Evolutionary conservation across 257 asterid species (phyloP).

Genomic region (Ocimum tenuiflorum): DNA sequence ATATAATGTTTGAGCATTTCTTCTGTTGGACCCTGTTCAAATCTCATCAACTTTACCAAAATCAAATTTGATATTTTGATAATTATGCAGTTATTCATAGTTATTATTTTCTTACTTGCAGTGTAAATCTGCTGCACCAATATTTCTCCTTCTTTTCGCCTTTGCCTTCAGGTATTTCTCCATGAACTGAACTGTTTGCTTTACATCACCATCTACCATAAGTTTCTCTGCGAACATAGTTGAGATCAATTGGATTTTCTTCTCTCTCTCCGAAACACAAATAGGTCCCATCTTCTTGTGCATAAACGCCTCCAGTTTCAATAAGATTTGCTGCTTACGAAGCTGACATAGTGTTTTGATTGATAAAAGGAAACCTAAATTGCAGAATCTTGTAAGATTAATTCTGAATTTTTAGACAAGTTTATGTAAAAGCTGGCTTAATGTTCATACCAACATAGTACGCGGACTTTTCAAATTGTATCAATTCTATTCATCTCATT

Average conservation of each 20-base stretch:
- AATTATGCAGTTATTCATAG: too few relatives aligned
- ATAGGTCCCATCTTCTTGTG: neutral
- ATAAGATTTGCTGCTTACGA: constrained; percentile 2
- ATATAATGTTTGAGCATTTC: constrained; percentile 12
- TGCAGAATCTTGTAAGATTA: neutral
- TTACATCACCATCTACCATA: constrained; percentile 1
- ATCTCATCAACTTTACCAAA: neutral
- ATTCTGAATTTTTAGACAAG: constrained; percentile 6
- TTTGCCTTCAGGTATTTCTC: constrained; percentile 88
- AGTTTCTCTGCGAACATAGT: neutral
- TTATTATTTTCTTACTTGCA: constrained; percentile 34
- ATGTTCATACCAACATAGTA: too few relatives aligned
- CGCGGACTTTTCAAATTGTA: too few relatives aligned
- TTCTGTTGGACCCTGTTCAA: constrained; percentile 10
- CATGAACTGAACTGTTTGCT: constrained; percentile 8
- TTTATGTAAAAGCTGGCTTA: neutral
- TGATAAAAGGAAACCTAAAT: neutral
- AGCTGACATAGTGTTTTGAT: neutral
- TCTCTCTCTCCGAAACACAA: neutral
- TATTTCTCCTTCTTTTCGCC: constrained; percentile 94
- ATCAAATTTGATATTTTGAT: too few relatives aligned
- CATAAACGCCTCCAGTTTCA: neutral
- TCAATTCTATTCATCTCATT: too few relatives aligned
- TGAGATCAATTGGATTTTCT: constrained; percentile 3
- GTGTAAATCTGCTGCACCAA: constrained; percentile 99